Conservation (phyloP, 2,329 filamentous ascomycete species). For the Cladophialophora immunda region DNA sequence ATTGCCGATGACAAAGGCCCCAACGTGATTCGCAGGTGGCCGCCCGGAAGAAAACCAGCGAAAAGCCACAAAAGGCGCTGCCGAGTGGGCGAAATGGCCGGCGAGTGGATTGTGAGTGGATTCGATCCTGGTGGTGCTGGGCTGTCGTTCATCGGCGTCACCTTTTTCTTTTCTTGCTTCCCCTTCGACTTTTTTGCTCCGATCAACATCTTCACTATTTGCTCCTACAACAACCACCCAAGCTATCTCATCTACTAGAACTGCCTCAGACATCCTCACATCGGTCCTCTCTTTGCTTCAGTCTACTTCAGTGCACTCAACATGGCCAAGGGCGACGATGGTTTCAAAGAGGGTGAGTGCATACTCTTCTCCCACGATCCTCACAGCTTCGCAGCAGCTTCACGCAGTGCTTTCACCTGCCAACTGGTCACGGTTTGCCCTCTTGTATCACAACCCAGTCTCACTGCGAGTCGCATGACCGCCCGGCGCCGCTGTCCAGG, state of each 20-base stretch:
- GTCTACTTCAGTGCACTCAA: constrained; percentile 23
- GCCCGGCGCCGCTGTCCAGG: not conserved
- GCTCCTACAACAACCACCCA: constrained; percentile 22
- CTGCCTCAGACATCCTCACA: constrained; percentile 18
- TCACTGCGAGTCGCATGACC: constrained; percentile 11
- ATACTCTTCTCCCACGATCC: constrained; percentile 3
- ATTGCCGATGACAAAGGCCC: constrained; percentile 22
- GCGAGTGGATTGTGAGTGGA: constrained; percentile 11
- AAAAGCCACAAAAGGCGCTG: constrained; percentile 1
- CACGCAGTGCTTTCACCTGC: constrained; percentile 16
- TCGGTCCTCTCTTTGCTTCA: constrained; percentile 20
- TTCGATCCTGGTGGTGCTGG: constrained; percentile 24
- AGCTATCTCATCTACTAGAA: constrained; percentile 27
- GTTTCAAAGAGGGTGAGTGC: constrained; percentile 40
- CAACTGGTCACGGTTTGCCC: not conserved
- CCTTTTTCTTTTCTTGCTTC: constrained; percentile 29
- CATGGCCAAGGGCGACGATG: constrained; percentile 41
- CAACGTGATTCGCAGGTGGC: constrained; percentile 19
- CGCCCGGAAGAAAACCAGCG: constrained; percentile 1
- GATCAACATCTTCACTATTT: constrained; percentile 27
- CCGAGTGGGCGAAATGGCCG: constrained; percentile 4
- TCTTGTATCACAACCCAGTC: constrained; percentile 4
- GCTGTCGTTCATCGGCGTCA: constrained; percentile 19
- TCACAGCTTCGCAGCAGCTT: constrained; percentile 38
- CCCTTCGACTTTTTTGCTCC: constrained; percentile 33